Evolutionary conservation across 2,329 filamentous ascomycete species (phyloP).

Genomic region (Epichloe brachyelytri): DNA sequence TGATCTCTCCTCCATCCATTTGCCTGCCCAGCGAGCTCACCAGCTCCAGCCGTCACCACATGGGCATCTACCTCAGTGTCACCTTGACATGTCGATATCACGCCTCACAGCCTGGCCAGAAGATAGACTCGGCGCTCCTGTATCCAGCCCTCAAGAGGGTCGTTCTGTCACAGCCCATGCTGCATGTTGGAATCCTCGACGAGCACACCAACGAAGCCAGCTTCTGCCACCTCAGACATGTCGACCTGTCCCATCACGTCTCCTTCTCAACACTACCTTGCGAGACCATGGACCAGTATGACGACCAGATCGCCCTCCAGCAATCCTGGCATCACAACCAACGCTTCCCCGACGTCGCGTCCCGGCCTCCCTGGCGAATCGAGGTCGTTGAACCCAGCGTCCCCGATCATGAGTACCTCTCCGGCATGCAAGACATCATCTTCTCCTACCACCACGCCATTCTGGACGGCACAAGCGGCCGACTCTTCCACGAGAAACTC

Average conservation of each 20-base stretch:
- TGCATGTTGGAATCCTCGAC: constrained; percentile 34
- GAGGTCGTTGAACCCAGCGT: constrained; percentile 19
- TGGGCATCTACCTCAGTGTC: constrained; percentile 36
- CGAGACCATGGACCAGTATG: constrained; percentile 13
- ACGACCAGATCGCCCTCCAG: constrained; percentile 18
- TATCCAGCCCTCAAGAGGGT: constrained; percentile 26
- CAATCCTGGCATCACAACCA: constrained; percentile 28
- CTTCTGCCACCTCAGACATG: constrained; percentile 29
- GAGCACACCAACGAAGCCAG: constrained; percentile 29
- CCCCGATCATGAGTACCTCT: constrained; percentile 5
- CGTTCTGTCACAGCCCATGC: constrained; percentile 29
- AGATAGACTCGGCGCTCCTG: constrained; percentile 13
- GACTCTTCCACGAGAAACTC: constrained; percentile 35
- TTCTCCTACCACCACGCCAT: constrained; percentile 41
- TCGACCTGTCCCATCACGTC: constrained; percentile 32
- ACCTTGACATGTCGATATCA: constrained; percentile 31
- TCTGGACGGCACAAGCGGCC: constrained; percentile 36
- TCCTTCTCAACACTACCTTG: constrained; percentile 19
- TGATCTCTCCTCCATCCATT: constrained; percentile 4
- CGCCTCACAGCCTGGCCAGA: constrained; percentile 4
- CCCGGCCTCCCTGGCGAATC: constrained; percentile 34
- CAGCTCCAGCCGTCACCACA: constrained; percentile 31
- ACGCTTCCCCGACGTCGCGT: constrained; percentile 26
- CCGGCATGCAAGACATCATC: constrained; percentile 23
- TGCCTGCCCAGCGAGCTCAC: constrained; percentile 26